Percentiles rank a stretch among this genome's conserved stretches.
Evolutionary conservation across 495 filamentous ascomycete species (phyloP).

Genomic region (Xylaria nigripes): DNA sequence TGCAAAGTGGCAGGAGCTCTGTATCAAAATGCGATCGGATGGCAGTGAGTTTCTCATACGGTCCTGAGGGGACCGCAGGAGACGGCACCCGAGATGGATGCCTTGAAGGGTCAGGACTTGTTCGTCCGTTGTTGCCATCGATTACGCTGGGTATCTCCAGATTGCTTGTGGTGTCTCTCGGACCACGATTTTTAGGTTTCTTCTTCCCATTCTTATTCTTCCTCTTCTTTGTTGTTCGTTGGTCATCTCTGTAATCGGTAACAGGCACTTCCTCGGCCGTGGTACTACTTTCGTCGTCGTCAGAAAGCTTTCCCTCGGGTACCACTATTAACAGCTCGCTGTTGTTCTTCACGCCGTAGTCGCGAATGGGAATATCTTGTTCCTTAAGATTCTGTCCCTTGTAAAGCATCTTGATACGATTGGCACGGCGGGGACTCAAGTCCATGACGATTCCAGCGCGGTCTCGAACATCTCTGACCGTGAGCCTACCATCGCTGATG

Average conservation of each 20-base stretch:
- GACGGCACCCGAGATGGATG: slow-evolving; percentile 25
- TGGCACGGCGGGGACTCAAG: slow-evolving; percentile 45
- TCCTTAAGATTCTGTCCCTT: slow-evolving; percentile 72
- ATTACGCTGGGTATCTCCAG: slow-evolving; percentile 23
- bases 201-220: slow-evolving; percentile 25
- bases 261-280: slow-evolving; percentile 40
- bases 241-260: slow-evolving; percentile 18
- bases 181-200: slow-evolving; percentile 24
- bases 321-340: slow-evolving; percentile 58
- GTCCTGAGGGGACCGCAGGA: slow-evolving; percentile 32
- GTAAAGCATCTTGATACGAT: slow-evolving; percentile 64
- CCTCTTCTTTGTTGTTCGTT: slow-evolving; percentile 34
- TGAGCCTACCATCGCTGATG: slow-evolving; percentile 69
- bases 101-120: slow-evolving; percentile 18
- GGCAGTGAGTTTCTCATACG: slow-evolving; percentile 63
- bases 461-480: slow-evolving; percentile 56
- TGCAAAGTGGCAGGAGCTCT: slow-evolving; percentile 58
- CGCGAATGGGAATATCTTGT: slow-evolving; percentile 52
- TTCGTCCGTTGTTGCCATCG: slow-evolving; percentile 11
- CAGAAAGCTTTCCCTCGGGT: slow-evolving; percentile 39
- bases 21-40: slow-evolving; percentile 59
- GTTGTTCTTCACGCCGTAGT: slow-evolving; percentile 73
- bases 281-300: slow-evolving; percentile 44
- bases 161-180: slow-evolving; percentile 30
- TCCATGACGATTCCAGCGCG: slow-evolving; percentile 57